phyloP scores from a whole-genome alignment of 2,329 filamentous ascomycete species.

The Mycosphaerella sp. region DNA sequence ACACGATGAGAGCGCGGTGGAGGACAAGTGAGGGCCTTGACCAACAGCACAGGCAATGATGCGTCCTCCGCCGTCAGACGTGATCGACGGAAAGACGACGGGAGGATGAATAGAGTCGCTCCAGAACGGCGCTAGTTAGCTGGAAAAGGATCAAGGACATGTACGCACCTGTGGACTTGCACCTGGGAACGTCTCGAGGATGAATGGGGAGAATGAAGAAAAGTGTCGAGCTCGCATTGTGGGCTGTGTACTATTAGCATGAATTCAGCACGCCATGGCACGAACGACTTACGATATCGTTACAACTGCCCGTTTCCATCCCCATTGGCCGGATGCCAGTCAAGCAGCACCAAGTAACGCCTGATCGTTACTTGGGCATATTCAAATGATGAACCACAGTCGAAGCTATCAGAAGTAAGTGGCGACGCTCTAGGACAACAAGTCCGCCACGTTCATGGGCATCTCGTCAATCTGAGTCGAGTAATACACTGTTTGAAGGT shows the following conservation, averaged over 20 bases:
- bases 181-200: not conserved
- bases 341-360: constrained; percentile 8
- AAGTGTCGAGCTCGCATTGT: constrained; percentile 4
- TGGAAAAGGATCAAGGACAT: not conserved
- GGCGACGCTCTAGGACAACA: constrained; percentile 28
- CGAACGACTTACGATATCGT: constrained; percentile 23
- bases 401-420: no score
- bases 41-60: constrained; percentile 3
- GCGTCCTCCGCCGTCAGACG: not conserved
- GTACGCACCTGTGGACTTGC: constrained; percentile 2
- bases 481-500: constrained; percentile 63
- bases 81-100: not conserved
- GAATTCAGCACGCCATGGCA: not conserved
- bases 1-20: constrained; percentile 1
- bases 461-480: constrained; percentile 97
- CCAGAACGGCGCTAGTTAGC: not conserved
- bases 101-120: not conserved
- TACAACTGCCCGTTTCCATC: constrained; percentile 32
- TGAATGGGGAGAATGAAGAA: not conserved
- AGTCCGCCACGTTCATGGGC: constrained; percentile 70
- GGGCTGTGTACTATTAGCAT: constrained; percentile 9
- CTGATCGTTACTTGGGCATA: not conserved
- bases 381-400: not conserved
- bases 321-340: constrained; percentile 29
- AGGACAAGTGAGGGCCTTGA: constrained; percentile 4